phyloP scores from a whole-genome alignment of 176 grass and related monocot genomes.

The Stipa capillata region DNA sequence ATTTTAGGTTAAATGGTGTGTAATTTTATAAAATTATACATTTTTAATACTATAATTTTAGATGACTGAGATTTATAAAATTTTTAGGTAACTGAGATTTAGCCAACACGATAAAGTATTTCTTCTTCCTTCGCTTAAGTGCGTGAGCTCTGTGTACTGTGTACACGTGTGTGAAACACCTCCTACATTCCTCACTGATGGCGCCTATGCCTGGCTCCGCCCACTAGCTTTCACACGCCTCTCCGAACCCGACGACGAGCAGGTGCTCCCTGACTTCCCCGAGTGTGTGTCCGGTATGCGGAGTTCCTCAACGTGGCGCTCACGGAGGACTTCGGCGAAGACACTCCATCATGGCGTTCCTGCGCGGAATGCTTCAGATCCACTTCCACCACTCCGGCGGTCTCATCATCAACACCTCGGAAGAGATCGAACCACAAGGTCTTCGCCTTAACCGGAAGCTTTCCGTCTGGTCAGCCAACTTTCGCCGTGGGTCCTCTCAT shows the following conservation, averaged over 20 bases:
- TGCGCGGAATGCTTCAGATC: not conserved
- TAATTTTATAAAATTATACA: too few species aligned
- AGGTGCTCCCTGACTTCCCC: slow-evolving; percentile 14
- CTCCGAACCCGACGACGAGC: slow-evolving; percentile 1
- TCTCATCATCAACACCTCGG: slow-evolving; percentile 24
- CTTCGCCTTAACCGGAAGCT: slow-evolving; percentile 10
- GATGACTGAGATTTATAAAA: too few species aligned
- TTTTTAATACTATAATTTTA: too few species aligned
- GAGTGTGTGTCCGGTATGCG: slow-evolving; percentile 6
- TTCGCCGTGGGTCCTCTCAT: slow-evolving; percentile 21
- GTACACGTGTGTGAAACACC: too few species aligned
- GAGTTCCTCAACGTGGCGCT: not conserved
- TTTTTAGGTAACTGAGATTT: too few species aligned
- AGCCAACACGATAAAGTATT: too few species aligned
- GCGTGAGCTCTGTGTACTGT: too few species aligned
- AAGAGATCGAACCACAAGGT: slow-evolving; percentile 34
- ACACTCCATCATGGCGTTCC: not conserved
- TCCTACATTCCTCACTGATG: slow-evolving; percentile 33
- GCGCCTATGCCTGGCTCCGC: slow-evolving; percentile 18
- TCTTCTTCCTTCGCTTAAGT: too few species aligned
- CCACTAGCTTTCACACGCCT: slow-evolving; percentile 3
- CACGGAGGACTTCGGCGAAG: not conserved
- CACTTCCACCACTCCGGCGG: not conserved
- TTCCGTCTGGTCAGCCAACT: slow-evolving; percentile 8
- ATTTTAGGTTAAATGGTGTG: too few species aligned